These are phyloP conservation scores for Nakaseomyces uthaithaninus DNA, from an alignment of 1,139 yeast genomes.

Conservation along the genomic window DNA sequence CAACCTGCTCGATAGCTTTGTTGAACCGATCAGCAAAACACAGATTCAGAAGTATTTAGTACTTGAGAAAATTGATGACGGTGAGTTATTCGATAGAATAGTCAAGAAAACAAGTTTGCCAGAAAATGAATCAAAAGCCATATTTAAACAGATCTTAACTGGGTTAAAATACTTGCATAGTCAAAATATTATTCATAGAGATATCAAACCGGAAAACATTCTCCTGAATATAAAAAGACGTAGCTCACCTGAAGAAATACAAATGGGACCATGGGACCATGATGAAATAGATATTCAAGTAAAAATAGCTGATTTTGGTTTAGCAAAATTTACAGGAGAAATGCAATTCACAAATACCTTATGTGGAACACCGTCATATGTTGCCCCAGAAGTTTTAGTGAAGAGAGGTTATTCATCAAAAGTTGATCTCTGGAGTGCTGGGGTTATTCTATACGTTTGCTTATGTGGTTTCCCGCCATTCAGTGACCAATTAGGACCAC, in stretches of 20 bases:
- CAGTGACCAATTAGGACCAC: conserved; percentile 74
- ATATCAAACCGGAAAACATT: conserved; percentile 72
- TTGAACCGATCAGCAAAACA: conserved; percentile 54
- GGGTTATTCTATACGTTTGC: conserved; percentile 67
- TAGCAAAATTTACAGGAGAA: conserved; percentile 75
- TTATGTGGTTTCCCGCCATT: conserved; percentile 82
- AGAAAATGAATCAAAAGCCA: conserved; percentile 53
- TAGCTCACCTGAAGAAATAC: conserved; percentile 33
- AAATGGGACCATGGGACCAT: conserved; percentile 67
- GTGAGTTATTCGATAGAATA: conserved; percentile 66
- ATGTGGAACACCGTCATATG: conserved; percentile 81
- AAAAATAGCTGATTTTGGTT: conserved; percentile 74
- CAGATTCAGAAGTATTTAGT: conserved; percentile 58
- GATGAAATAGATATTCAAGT: conserved; percentile 56
- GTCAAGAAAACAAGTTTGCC: conserved; percentile 52
- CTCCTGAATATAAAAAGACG: conserved; percentile 51
- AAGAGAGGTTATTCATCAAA: conserved; percentile 58
- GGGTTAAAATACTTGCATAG: conserved; percentile 59
- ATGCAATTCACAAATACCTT: conserved; percentile 64
- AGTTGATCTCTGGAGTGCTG: conserved; percentile 76
- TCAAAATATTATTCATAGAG: conserved; percentile 63
- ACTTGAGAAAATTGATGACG: conserved; percentile 64
- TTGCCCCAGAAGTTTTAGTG: conserved; percentile 65
- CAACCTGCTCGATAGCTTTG: conserved; percentile 53
- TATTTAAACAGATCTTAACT: conserved; percentile 52